Evolutionary conservation across 768 basidiomycete species (phyloP), one percentile per base, ranked within the genome.

Genomic region (Tylopilus cervinicoccineus): DNA sequence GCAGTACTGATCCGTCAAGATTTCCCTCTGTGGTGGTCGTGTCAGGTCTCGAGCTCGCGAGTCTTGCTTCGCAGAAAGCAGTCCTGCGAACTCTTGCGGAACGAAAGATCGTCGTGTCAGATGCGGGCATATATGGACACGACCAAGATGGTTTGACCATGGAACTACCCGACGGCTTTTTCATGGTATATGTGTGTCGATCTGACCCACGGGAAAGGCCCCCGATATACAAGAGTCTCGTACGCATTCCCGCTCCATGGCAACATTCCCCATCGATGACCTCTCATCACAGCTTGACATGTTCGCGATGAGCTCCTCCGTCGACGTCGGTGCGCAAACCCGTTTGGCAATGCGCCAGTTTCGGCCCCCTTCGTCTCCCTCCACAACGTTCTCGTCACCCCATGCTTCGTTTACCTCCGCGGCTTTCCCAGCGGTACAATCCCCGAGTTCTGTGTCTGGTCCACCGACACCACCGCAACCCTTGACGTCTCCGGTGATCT

Each of bases 251-350:
- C n/a, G 17, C 14, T 47, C 39, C 10, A 20, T 20, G 14, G 36
- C 16, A 31, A 40, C 17, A 9, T 16, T 19, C 20, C 0, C 22
- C 24, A n/a, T 45, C 31, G 29, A 10, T 58, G 41, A 52, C 34
- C 46, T 40, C 27, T 31, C 45, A 42, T 32, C 22, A 47, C 29
- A 90, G 88, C 73, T 92, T 13, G 87, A 92, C 61, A 79, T 77
- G 57, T 91, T 92, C 61, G 75, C 87, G 3, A 82, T 92, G 77
- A 90, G 86, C 57, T 78, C 77, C 6, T 79, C 78, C 34, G 65
- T 87, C 40, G 67, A 73, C 27, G 61, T 86, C 10, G 72, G 77
- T 20, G 67, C 75, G 32, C 65, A 68, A 10, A 68, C 71, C 24
- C 65, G 67, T 19, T 48, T 53, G 14, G 56, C 60, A 10, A 56